These are phyloP conservation scores for Diaporthe helianthi DNA, from an alignment of 2,329 filamentous ascomycete species.

Conservation along the genomic window DNA sequence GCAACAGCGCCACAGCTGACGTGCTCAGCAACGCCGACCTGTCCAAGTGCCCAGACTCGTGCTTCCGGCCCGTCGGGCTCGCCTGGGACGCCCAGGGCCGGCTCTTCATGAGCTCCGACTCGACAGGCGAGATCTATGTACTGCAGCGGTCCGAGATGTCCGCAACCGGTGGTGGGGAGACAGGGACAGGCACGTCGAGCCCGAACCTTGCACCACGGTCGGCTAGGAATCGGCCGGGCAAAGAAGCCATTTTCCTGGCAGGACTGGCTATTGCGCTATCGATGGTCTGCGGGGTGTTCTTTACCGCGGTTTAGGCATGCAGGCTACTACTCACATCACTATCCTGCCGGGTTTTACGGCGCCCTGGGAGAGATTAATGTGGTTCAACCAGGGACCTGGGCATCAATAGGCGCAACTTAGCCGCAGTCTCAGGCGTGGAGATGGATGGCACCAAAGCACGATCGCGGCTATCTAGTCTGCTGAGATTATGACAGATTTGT, in stretches of 20 bases:
- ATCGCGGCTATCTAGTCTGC: not conserved
- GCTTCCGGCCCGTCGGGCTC: conserved; percentile 70
- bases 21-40: conserved; percentile 64
- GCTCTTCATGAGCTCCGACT: conserved; percentile 68
- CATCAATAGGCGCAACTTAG: not conserved
- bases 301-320: conserved; percentile 30
- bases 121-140: conserved; percentile 71
- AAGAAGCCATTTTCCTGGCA: conserved; percentile 32
- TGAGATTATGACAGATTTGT: conserved; percentile 8
- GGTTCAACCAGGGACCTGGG: no score
- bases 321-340: not conserved
- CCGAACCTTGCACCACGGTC: conserved; percentile 35
- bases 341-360: not conserved
- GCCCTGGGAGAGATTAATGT: not conserved
- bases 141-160: conserved; percentile 43
- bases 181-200: conserved; percentile 22
- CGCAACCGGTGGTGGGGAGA: conserved; percentile 2
- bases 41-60: conserved; percentile 59
- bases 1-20: conserved; percentile 55
- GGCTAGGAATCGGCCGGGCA: conserved; percentile 28
- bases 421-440: not conserved
- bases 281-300: conserved; percentile 36
- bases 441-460: not conserved
- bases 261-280: conserved; percentile 35
- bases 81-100: conserved; percentile 58